These are phyloP conservation scores for Fusarium tanahbumbuense DNA, from an alignment of 2,329 filamentous ascomycete species.

Conservation along the genomic window DNA sequence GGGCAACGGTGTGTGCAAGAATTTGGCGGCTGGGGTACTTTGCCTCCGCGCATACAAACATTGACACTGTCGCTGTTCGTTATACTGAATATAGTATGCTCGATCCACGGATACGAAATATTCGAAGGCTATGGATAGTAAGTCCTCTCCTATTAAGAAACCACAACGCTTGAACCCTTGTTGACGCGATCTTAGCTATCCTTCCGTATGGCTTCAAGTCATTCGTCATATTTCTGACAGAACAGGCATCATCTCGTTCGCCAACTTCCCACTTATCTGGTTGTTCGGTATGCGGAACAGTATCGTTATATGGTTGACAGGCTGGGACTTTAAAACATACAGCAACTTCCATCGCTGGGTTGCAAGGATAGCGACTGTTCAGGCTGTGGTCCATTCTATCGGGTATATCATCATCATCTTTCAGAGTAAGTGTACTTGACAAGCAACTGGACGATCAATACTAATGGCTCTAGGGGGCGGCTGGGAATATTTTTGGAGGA, in stretches of 20 bases:
- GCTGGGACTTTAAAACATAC: conserved; percentile 76
- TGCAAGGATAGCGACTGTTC: conserved; percentile 69
- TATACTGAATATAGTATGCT: not conserved
- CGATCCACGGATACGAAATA: conserved; percentile 7
- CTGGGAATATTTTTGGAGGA: conserved; percentile 49
- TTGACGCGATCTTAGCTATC: conserved; percentile 48
- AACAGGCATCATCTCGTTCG: conserved; percentile 72
- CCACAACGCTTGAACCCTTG: accelerated
- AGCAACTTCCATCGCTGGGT: conserved; percentile 76
- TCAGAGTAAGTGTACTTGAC: not conserved
- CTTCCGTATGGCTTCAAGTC: conserved; percentile 50
- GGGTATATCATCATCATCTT: conserved; percentile 62
- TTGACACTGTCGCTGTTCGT: not conserved
- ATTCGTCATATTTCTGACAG: conserved; percentile 71
- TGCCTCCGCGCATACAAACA: conserved; percentile 7
- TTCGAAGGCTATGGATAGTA: conserved; percentile 26
- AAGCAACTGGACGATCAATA: not conserved
- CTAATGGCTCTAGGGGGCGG: conserved; percentile 50
- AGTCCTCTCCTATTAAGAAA: not conserved
- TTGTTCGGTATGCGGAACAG: conserved; percentile 76
- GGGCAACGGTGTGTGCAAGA: conserved; percentile 13
- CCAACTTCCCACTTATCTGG: conserved; percentile 73
- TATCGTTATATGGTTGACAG: conserved; percentile 72
- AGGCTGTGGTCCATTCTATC: conserved; percentile 72
- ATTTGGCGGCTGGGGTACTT: conserved; percentile 9